A percentile compares a stretch with the other conserved stretches of the same genome.
These are phyloP conservation scores for Mycosphaerella arachidis DNA, from an alignment of 2,329 filamentous ascomycete species.

Conservation along the genomic window DNA sequence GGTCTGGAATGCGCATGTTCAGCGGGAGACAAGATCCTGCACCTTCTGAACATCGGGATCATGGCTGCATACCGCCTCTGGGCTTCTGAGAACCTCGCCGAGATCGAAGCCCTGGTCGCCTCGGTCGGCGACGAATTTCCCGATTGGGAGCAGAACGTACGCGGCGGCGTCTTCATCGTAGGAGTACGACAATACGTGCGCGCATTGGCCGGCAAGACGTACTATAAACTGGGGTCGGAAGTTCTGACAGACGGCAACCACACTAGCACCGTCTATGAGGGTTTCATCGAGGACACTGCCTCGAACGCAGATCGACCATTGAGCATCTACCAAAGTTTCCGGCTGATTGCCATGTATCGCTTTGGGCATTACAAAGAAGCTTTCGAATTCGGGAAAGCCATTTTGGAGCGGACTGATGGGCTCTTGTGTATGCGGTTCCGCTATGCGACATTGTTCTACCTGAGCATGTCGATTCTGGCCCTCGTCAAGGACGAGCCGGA, in stretches of 20 bases:
- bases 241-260: constrained; percentile 68
- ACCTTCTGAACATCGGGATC: constrained; percentile 67
- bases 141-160: constrained; percentile 66
- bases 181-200: constrained; percentile 62
- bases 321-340: constrained; percentile 61
- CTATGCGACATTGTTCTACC: constrained; percentile 42
- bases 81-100: constrained; percentile 62
- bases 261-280: constrained; percentile 53
- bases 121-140: constrained; percentile 70
- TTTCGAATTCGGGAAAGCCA: constrained; percentile 38
- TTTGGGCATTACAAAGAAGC: constrained; percentile 44
- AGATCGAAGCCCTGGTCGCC: constrained; percentile 66
- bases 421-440: constrained; percentile 42
- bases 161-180: constrained; percentile 66
- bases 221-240: constrained; percentile 44
- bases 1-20: constrained; percentile 62
- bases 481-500: constrained; percentile 37
- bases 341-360: constrained; percentile 39
- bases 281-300: constrained; percentile 43
- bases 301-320: constrained; percentile 60
- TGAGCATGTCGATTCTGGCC: constrained; percentile 40
- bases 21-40: constrained; percentile 66
- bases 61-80: constrained; percentile 64
- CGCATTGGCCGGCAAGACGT: constrained; percentile 71
- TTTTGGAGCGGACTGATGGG: constrained; percentile 39